phyloP scores from a whole-genome alignment of 1,139 yeast genomes.

The Kurtzmaniella quercitrusa region DNA sequence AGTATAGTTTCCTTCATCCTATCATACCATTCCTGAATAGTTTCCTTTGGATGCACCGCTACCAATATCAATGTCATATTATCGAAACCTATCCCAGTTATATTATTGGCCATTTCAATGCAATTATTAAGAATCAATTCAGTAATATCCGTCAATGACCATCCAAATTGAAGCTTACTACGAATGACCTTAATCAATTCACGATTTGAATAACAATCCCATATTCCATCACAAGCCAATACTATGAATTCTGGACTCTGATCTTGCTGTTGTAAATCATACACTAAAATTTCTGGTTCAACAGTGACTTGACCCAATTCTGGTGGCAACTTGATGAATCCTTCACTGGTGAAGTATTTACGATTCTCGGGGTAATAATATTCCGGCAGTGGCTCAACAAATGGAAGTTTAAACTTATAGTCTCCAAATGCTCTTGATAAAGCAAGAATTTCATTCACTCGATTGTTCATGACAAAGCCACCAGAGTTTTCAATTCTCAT shows the following conservation, averaged over 20 bases:
- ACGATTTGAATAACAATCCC: constrained; percentile 70
- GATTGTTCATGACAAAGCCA: constrained; percentile 62
- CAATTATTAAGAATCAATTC: constrained; percentile 62
- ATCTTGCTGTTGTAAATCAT: constrained; percentile 30
- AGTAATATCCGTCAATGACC: constrained; percentile 54
- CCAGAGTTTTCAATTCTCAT: constrained; percentile 71
- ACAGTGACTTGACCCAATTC: constrained; percentile 54
- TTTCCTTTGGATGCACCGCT: constrained; percentile 46
- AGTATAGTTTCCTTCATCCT: constrained; percentile 47
- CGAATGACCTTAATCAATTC: constrained; percentile 52
- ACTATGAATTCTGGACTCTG: constrained; percentile 57
- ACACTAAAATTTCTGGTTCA: constrained; percentile 65
- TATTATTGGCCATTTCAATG: constrained; percentile 66
- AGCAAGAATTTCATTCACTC: constrained; percentile 73
- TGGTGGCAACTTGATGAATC: constrained; percentile 32
- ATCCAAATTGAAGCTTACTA: constrained; percentile 53
- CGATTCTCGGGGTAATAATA: constrained; percentile 24
- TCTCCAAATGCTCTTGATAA: constrained; percentile 77
- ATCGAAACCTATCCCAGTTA: constrained; percentile 77
- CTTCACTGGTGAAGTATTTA: constrained; percentile 16
- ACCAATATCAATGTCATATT: constrained; percentile 71
- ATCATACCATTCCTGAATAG: constrained; percentile 55
- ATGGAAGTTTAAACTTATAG: constrained; percentile 57
- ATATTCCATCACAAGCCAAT: constrained; percentile 74
- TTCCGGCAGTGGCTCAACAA: constrained; percentile 27